These are phyloP conservation scores for Daldinia bambusicola DNA, from an alignment of 495 filamentous ascomycete genomes.

Conservation along the genomic window DNA sequence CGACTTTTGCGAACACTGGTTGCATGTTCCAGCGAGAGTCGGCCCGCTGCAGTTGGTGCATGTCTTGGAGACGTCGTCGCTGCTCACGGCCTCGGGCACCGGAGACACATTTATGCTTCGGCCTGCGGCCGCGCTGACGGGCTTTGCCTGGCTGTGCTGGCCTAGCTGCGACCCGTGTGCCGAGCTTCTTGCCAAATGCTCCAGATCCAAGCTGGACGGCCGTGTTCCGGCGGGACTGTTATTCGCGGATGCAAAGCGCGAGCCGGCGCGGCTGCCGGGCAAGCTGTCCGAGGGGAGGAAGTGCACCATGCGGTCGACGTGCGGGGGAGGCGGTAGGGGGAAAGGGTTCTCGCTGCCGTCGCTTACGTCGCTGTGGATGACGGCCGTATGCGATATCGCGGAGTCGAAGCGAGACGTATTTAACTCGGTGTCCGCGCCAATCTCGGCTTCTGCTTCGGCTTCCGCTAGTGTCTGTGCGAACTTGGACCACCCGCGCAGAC, in stretches of 20 bases:
- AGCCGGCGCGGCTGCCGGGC: conserved; percentile 22
- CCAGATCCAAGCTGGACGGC: conserved; percentile 9
- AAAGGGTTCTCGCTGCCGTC: not conserved
- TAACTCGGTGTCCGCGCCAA: not conserved
- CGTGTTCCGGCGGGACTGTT: not conserved
- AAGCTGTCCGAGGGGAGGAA: conserved; percentile 20
- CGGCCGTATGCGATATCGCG: not conserved
- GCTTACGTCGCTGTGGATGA: not conserved
- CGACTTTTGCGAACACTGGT: not conserved
- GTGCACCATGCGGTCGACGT: conserved; percentile 19
- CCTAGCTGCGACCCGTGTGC: not conserved
- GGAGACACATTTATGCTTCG: not conserved
- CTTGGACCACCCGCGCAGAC: conserved; percentile 63
- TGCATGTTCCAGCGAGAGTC: conserved; percentile 12
- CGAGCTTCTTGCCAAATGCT: not conserved
- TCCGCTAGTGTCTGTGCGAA: conserved; percentile 63
- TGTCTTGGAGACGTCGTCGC: not conserved
- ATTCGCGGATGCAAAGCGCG: not conserved
- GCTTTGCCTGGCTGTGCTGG: not conserved
- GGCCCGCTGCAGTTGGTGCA: conserved; percentile 19
- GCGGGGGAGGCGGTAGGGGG: not conserved
- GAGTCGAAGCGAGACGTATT: no score
- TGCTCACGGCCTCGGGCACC: conserved; percentile 2
- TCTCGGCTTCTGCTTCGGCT: conserved; percentile 5
- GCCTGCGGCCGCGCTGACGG: not conserved